A percentile compares a stretch with the other conserved stretches of the same genome.
phyloP scores from a whole-genome alignment of 2,329 filamentous ascomycete species.

The Pseudopyricularia cyperi region DNA sequence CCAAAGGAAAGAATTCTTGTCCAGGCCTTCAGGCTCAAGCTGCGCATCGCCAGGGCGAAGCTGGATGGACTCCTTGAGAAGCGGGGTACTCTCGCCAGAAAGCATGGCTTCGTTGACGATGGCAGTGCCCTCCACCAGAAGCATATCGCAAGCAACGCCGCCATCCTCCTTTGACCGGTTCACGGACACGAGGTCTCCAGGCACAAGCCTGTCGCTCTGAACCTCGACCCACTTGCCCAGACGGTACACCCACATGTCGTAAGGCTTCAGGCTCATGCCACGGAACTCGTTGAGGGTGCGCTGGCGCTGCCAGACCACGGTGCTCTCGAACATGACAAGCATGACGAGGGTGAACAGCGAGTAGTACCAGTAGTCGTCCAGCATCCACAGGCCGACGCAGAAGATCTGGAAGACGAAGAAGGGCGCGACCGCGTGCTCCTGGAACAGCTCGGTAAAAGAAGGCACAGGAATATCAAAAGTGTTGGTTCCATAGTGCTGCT shows the following conservation, averaged over 20 bases:
- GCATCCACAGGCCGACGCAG: conserved; percentile 95
- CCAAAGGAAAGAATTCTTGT: conserved; percentile 95
- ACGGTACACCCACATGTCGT: conserved; percentile 84
- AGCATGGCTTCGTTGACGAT: conserved; percentile 99
- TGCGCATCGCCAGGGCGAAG: conserved; percentile 69
- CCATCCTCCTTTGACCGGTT: conserved; percentile 92
- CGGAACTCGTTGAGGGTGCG: conserved; percentile 92
- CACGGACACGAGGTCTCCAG: conserved; percentile 86
- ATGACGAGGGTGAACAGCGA: conserved; percentile 98
- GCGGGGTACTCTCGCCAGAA: conserved; percentile 91
- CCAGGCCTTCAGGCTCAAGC: conserved; percentile 79
- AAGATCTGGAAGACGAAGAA: conserved; percentile 99
- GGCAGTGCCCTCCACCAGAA: conserved; percentile 84
- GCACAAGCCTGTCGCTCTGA: conserved; percentile 80
- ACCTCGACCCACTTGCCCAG: conserved; percentile 79
- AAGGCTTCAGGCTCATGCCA: conserved; percentile 98
- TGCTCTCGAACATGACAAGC: conserved; percentile 95
- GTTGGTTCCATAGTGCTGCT: conserved; percentile 91
- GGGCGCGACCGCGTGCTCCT: conserved; percentile 94
- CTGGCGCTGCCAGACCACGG: conserved; percentile 97
- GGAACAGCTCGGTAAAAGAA: conserved; percentile 88
- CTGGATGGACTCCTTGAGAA: conserved; percentile 92
- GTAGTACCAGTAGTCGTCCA: conserved; percentile 99
- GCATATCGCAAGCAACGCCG: conserved; percentile 93
- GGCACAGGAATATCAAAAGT: conserved; percentile 97